A percentile compares a stretch with the other conserved stretches of the same genome.
phyloP scores from a whole-genome alignment of 176 grass and related monocot species.

The Otatea glauca region DNA sequence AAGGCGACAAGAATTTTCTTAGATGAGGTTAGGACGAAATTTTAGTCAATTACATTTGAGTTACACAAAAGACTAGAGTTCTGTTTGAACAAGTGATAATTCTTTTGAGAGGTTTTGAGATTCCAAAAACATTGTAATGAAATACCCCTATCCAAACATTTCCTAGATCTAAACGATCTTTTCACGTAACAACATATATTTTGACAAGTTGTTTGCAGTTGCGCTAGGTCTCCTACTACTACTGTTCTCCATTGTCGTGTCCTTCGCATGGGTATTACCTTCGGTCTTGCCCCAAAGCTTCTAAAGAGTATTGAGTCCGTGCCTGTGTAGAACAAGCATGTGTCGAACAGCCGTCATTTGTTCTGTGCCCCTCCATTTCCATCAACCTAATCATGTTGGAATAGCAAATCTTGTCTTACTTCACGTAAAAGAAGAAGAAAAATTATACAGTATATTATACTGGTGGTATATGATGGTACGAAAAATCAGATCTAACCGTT shows the following conservation, averaged over 20 bases:
- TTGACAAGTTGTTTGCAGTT: too few relatives aligned
- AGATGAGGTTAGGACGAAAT: background rate
- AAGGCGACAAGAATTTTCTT: background rate
- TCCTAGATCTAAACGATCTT: too few relatives aligned
- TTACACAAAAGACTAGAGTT: background rate
- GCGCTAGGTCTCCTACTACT: background rate
- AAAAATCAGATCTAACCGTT: too few relatives aligned
- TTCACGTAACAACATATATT: too few relatives aligned
- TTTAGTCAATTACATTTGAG: background rate
- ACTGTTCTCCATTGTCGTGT: background rate
- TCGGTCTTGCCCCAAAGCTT: background rate
- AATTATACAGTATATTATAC: too few relatives aligned
- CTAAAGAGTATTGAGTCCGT: background rate
- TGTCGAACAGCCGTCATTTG: background rate
- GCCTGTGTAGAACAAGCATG: too few relatives aligned
- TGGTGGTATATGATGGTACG: too few relatives aligned
- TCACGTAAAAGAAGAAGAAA: too few relatives aligned
- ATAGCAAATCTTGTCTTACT: background rate
- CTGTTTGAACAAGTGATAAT: too few relatives aligned
- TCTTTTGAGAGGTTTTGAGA: too few relatives aligned
- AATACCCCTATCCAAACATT: too few relatives aligned
- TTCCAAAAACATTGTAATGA: too few relatives aligned
- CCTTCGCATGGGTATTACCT: background rate
- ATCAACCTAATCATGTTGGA: background rate
- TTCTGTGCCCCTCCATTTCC: background rate